A percentile compares a stretch with the other conserved stretches of the same genome.
Evolutionary conservation across 352 stramenopile species (phyloP).

Genomic region (Globisporangium middletonii): DNA sequence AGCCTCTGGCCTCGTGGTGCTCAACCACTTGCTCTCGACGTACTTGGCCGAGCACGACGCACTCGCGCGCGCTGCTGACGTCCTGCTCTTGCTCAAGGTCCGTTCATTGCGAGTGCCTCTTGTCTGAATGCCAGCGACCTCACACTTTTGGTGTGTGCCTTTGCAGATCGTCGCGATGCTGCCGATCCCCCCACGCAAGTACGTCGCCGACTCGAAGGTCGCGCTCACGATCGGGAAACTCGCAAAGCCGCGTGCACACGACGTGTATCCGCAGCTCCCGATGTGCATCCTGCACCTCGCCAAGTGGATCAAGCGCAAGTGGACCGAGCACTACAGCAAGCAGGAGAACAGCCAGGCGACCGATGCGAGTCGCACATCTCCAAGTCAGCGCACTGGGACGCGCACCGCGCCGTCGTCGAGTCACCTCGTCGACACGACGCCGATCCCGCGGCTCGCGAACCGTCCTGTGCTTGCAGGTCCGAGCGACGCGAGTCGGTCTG

Average conservation of each 20-base stretch:
- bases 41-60: constrained; percentile 26
- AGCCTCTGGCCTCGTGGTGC: constrained; percentile 41
- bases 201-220: constrained; percentile 56
- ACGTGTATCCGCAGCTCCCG: constrained; percentile 28
- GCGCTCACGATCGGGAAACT: constrained; percentile 57
- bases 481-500: not conserved
- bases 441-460: constrained; percentile 20
- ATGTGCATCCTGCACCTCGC: constrained; percentile 40
- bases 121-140: not conserved
- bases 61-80: constrained; percentile 7
- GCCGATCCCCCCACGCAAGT: constrained; percentile 38
- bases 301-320: constrained; percentile 70
- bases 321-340: constrained; percentile 44
- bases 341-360: constrained; percentile 3
- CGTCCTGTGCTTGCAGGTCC: constrained; percentile 6
- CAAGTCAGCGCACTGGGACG: constrained; percentile 12
- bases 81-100: constrained; percentile 12
- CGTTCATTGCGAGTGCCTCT: not conserved
- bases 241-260: constrained; percentile 29
- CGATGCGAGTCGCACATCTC: not conserved
- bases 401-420: constrained; percentile 9
- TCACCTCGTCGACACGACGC: constrained; percentile 18
- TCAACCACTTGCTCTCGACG: constrained; percentile 43
- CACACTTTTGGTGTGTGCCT: constrained; percentile 2
- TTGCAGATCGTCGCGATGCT: constrained; percentile 67